Conservation (phyloP, 2,329 filamentous ascomycete genomes). For the Xylaria sp. region DNA sequence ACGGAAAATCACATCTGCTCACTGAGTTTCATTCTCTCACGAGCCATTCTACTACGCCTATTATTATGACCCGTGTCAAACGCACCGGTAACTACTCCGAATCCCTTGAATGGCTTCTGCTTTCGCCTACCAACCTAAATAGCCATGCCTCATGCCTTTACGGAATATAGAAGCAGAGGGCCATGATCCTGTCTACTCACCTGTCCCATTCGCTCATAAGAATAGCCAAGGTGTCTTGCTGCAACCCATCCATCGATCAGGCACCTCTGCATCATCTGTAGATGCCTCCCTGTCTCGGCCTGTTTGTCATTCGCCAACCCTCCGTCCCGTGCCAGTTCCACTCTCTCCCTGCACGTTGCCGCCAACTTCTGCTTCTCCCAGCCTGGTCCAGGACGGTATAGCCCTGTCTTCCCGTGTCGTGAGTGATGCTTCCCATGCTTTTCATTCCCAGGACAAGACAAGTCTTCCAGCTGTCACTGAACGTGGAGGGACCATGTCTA, state of each 20-base stretch:
- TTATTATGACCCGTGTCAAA: no score
- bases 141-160: conserved; percentile 18
- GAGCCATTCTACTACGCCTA: no score
- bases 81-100: neutral
- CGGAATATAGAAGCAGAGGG: conserved; percentile 4
- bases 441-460: conserved; percentile 19
- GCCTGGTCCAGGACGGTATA: conserved; percentile 12
- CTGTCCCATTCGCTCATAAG: conserved; percentile 14
- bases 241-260: conserved; percentile 22
- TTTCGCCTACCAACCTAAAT: neutral
- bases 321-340: conserved; percentile 7
- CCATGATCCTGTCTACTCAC: conserved; percentile 8
- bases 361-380: neutral
- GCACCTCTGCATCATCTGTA: conserved; percentile 2
- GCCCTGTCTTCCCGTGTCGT: conserved; percentile 17
- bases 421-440: conserved; percentile 25
- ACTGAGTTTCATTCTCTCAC: no score
- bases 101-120: no score
- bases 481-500: conserved; percentile 35
- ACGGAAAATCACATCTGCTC: no score
- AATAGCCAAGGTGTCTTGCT: conserved; percentile 27
- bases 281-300: conserved; percentile 3
- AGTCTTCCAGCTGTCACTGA: conserved; percentile 21
- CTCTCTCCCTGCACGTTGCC: conserved; percentile 13
- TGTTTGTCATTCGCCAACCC: conserved; percentile 16